Conservation (phyloP, 2,329 filamentous ascomycete genomes). For the Escovopsis sp. region DNA sequence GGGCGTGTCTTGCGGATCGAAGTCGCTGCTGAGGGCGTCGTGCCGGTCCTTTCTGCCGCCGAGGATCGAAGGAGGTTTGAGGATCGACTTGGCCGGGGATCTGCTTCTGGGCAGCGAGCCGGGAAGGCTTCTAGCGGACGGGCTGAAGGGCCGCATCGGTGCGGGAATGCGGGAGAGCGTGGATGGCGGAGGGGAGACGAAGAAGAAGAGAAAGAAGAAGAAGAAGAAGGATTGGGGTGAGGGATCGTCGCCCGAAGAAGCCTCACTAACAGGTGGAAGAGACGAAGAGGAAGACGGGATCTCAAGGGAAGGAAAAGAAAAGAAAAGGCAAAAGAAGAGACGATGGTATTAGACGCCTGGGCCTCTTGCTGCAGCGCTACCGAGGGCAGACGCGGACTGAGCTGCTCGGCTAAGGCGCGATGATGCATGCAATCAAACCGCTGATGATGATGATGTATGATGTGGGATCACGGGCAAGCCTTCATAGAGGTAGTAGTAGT, state of each 20-base stretch:
- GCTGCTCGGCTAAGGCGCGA: neutral
- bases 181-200: neutral
- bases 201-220: too few relatives aligned
- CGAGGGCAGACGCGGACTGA: neutral
- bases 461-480: too few relatives aligned
- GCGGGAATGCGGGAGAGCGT: neutral
- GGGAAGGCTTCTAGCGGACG: constrained; percentile 19
- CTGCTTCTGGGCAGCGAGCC: constrained; percentile 19
- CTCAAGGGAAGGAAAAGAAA: neutral
- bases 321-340: neutral
- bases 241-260: neutral
- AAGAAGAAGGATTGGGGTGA: neutral
- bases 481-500: too few relatives aligned
- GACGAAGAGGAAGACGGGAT: too few relatives aligned
- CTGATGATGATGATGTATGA: too few relatives aligned
- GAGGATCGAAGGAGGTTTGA: constrained; percentile 32
- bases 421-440: too few relatives aligned
- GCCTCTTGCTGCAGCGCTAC: too few relatives aligned
- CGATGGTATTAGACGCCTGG: neutral
- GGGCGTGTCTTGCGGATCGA: constrained; percentile 26
- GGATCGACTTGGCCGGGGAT: constrained; percentile 37
- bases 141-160: constrained; percentile 20
- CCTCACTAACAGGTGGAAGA: too few relatives aligned
- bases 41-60: constrained; percentile 30
- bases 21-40: constrained; percentile 25